A percentile compares a stretch with the other conserved stretches of the same genome.
phyloP scores from a whole-genome alignment of 2,329 filamentous ascomycete species.

The Paraphoma chrysanthemicola region DNA sequence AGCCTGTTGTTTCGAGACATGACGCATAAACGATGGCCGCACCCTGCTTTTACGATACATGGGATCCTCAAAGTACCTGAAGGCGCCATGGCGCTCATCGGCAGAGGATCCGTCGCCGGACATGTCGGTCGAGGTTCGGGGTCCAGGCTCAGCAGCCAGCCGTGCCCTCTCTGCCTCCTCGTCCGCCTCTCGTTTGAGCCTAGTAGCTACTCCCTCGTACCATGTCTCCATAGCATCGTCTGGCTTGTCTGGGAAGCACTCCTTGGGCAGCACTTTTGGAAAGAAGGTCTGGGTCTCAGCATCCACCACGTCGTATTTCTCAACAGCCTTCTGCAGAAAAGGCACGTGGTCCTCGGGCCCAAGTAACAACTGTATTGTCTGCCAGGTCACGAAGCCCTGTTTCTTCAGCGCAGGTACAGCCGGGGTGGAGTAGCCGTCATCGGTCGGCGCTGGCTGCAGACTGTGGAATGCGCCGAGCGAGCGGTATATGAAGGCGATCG shows the following conservation, averaged over 20 bases:
- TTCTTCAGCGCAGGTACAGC: constrained; percentile 82
- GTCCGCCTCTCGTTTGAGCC: constrained; percentile 69
- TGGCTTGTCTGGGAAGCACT: constrained; percentile 72
- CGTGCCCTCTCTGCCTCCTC: constrained; percentile 32
- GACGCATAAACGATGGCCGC: constrained; percentile 52
- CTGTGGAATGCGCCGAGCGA: constrained; percentile 89
- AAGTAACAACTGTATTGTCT: constrained; percentile 87
- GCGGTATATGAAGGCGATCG: constrained; percentile 91
- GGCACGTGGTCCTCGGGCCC: constrained; percentile 87
- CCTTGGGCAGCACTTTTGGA: constrained; percentile 69
- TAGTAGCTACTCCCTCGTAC: constrained; percentile 79
- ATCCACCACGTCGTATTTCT: constrained; percentile 76
- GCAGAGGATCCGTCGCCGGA: constrained; percentile 46
- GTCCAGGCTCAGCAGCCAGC: constrained; percentile 31
- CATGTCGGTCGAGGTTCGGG: constrained; percentile 40
- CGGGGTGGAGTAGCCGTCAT: constrained; percentile 74
- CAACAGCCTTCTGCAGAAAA: constrained; percentile 81
- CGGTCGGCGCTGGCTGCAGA: constrained; percentile 72
- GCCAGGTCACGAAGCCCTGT: constrained; percentile 90
- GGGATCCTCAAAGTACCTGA: constrained; percentile 58
- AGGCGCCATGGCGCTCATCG: constrained; percentile 53
- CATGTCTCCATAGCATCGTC: constrained; percentile 84
- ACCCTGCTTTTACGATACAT: constrained; percentile 55
- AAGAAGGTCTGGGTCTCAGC: constrained; percentile 67
- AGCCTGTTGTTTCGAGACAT: constrained; percentile 42